Conservation (phyloP, 164 flowering plant genomes). For the Platanus orientalis region DNA sequence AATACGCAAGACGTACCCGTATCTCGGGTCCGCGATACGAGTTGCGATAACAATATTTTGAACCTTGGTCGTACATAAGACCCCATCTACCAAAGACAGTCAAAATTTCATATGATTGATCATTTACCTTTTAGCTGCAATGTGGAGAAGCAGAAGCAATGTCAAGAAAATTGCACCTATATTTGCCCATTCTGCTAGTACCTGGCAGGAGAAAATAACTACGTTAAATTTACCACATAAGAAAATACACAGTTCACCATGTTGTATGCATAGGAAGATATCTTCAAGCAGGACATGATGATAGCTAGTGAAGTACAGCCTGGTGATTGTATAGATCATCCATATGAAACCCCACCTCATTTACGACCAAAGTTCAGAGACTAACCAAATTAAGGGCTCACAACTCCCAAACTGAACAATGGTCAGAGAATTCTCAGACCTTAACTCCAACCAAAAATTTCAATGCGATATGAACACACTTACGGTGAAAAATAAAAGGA, state of each 20-base stretch:
- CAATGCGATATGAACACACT: slow-evolving; percentile 22
- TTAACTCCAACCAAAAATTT: not conserved
- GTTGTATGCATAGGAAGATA: slow-evolving; percentile 1
- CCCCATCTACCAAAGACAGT: not conserved
- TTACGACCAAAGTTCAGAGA: not conserved
- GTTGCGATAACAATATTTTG: too few relatives aligned
- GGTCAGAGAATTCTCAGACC: not conserved
- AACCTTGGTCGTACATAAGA: too few relatives aligned
- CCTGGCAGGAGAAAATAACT: slow-evolving; percentile 37
- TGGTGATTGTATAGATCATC: too few relatives aligned
- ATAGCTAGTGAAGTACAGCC: too few relatives aligned
- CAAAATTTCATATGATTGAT: not conserved
- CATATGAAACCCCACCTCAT: not conserved
- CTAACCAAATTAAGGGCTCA: not conserved
- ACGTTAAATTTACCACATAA: not conserved
- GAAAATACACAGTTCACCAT: not conserved
- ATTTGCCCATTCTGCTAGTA: slow-evolving; percentile 63
- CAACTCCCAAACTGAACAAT: not conserved
- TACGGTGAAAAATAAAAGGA: slow-evolving; percentile 61
- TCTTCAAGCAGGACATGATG: slow-evolving; percentile 3
- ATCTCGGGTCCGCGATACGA: too few relatives aligned
- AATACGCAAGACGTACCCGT: too few relatives aligned
- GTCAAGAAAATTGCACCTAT: slow-evolving; percentile 31
- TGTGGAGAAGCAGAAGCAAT: slow-evolving; percentile 29
- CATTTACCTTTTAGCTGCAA: slow-evolving; percentile 45